Evolutionary conservation across 2,329 filamentous ascomycete species (phyloP).

Genomic region (Gnomoniopsis smithogilvyi): DNA sequence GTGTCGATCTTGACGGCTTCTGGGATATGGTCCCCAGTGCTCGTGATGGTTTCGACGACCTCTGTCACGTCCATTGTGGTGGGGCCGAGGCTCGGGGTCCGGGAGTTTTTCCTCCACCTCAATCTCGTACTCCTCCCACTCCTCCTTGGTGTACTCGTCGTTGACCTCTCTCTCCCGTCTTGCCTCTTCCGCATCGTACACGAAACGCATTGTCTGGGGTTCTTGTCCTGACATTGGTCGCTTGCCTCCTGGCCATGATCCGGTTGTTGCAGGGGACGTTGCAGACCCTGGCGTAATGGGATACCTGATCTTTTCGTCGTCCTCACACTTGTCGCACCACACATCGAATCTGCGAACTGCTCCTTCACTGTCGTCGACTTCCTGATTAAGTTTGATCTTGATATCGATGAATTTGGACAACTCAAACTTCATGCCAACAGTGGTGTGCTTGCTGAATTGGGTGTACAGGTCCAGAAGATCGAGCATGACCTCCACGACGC

Average conservation of each 20-base stretch:
- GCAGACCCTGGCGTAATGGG: constrained; percentile 33
- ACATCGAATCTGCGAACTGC: constrained; percentile 60
- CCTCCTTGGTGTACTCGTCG: constrained; percentile 65
- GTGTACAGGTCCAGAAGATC: constrained; percentile 92
- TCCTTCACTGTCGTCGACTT: constrained; percentile 61
- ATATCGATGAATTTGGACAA: constrained; percentile 80
- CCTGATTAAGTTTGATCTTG: constrained; percentile 82
- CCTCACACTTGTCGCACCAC: constrained; percentile 52
- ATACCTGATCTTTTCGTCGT: constrained; percentile 31
- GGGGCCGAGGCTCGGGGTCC: constrained; percentile 26
- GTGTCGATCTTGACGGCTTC: constrained; percentile 17
- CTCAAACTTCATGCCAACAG: constrained; percentile 68
- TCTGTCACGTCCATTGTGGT: constrained; percentile 17
- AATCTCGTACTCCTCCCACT: constrained; percentile 73
- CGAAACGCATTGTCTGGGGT: constrained; percentile 79
- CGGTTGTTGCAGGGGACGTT: constrained; percentile 38
- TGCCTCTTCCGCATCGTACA: constrained; percentile 77
- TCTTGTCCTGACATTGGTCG: constrained; percentile 34
- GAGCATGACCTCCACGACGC: constrained; percentile 73
- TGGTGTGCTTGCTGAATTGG: constrained; percentile 72
- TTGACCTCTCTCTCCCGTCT: constrained; percentile 67
- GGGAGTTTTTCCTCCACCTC: constrained; percentile 68
- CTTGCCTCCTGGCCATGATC: constrained; percentile 39
- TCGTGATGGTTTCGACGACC: constrained; percentile 18
- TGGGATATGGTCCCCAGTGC: constrained; percentile 16